Conservation (phyloP, 179 eudicot genomes). For the Corrigiola litoralis region DNA sequence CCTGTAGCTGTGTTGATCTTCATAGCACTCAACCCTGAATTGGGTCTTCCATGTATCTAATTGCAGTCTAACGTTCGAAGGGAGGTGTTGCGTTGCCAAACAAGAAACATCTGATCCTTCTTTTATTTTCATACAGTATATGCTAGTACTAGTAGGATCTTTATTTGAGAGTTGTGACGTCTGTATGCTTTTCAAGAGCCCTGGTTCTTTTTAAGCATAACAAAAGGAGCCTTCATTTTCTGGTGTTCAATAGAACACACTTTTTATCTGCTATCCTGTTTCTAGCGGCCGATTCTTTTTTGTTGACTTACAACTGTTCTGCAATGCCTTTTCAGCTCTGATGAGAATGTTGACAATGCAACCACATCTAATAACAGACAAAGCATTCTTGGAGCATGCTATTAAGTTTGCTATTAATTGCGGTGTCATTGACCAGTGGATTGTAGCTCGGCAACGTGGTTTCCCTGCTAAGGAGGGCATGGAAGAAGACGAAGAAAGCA, state of each 20-base stretch:
- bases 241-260: no score
- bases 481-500: conserved; percentile 41
- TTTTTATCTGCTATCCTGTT: not conserved
- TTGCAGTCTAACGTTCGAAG: no score
- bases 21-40: no score
- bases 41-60: no score
- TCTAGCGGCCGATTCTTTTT: not conserved
- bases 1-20: not conserved
- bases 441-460: conserved; percentile 51
- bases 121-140: not conserved
- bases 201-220: no score
- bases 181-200: no score
- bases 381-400: conserved; percentile 56
- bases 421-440: conserved; percentile 86
- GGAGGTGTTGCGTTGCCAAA: no score
- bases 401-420: conserved; percentile 71
- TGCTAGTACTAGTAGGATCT: not conserved
- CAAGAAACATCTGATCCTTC: not conserved
- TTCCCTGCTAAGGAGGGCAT: conserved; percentile 74
- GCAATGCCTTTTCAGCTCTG: conserved; percentile 43
- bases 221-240: no score
- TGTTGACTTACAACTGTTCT: conserved; percentile 5
- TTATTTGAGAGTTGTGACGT: no score
- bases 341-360: conserved; percentile 81
- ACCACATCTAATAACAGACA: conserved; percentile 74